Conservation (phyloP, 176 grass and related monocot genomes). For the Tuctoria greenei region DNA sequence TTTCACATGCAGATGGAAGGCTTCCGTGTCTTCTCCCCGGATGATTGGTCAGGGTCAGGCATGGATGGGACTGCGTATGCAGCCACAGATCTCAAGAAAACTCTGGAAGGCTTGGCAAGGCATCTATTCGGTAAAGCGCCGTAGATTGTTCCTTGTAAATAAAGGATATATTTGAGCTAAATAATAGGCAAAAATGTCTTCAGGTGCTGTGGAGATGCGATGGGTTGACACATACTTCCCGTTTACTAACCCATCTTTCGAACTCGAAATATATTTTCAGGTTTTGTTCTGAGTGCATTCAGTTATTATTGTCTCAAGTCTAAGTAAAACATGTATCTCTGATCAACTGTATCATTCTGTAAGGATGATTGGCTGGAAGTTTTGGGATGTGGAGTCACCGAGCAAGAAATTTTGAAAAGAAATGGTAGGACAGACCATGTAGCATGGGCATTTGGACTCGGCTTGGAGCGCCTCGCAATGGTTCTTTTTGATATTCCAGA, state of each 20-base stretch:
- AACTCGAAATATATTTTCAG: constrained; percentile 99
- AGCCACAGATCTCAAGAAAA: constrained; percentile 78
- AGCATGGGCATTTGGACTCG: constrained; percentile 94
- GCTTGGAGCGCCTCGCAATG: constrained; percentile 89
- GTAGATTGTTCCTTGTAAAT: neutral
- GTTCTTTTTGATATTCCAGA: constrained; percentile 88
- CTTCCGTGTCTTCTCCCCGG: constrained; percentile 73
- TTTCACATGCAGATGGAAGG: constrained; percentile 81
- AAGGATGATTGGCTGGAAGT: constrained; percentile 98
- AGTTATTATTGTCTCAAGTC: neutral
- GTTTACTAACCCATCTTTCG: constrained; percentile 95
- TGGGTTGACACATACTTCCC: constrained; percentile 99
- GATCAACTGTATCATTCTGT: constrained; percentile 19
- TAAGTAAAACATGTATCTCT: constrained; percentile 32
- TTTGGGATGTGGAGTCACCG: constrained; percentile 92
- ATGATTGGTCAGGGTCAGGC: constrained; percentile 75
- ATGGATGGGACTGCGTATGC: constrained; percentile 83
- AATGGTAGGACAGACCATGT: constrained; percentile 79
- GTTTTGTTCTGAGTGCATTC: constrained; percentile 38
- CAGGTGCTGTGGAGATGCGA: constrained; percentile 96
- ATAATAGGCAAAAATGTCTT: constrained; percentile 7
- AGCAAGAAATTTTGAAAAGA: constrained; percentile 78
- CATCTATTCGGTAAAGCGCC: constrained; percentile 81
- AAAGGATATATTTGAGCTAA: constrained; percentile 14
- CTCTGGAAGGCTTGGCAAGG: constrained; percentile 84